Evolutionary conservation across 2,329 filamentous ascomycete genomes (phyloP).

Genomic region (Botrytis paeoniae): DNA sequence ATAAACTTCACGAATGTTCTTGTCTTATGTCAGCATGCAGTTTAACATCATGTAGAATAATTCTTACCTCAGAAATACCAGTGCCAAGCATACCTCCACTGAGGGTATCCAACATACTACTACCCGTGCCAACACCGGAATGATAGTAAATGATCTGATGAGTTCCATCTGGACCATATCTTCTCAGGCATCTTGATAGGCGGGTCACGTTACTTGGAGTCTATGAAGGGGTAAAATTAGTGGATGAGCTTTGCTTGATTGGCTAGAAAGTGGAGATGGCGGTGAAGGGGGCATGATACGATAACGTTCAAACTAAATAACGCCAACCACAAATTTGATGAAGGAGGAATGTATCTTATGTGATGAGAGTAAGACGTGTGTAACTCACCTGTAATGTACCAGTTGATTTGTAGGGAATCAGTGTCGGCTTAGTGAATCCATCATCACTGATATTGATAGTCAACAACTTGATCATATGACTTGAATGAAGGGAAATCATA

Average conservation of each 20-base stretch:
- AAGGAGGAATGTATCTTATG: neutral
- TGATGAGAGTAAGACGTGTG: neutral
- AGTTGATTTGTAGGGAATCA: constrained; percentile 56
- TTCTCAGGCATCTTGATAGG: constrained; percentile 55
- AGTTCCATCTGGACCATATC: constrained; percentile 46
- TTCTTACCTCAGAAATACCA: constrained; percentile 43
- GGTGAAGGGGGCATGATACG: constrained; percentile 10
- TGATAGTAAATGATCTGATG: constrained; percentile 61
- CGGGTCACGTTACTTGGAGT: constrained; percentile 60
- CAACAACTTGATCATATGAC: neutral
- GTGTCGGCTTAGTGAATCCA: constrained; percentile 33
- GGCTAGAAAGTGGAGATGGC: constrained; percentile 8
- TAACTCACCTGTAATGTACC: constrained; percentile 41
- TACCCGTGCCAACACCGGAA: constrained; percentile 56
- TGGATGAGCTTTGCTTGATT: constrained; percentile 9
- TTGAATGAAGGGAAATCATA: constrained; percentile 1
- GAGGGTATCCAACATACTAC: constrained; percentile 48
- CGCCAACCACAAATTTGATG: neutral
- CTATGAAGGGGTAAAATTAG: constrained; percentile 30
- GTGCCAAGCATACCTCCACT: constrained; percentile 55
- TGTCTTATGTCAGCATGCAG: constrained; percentile 41
- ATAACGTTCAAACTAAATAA: neutral
- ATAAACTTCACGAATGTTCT: constrained; percentile 49
- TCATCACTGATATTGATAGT: constrained; percentile 28
- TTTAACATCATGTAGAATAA: neutral